Evolutionary conservation across 805 yeast species (phyloP).

Genomic region (Ogataea henricii): DNA sequence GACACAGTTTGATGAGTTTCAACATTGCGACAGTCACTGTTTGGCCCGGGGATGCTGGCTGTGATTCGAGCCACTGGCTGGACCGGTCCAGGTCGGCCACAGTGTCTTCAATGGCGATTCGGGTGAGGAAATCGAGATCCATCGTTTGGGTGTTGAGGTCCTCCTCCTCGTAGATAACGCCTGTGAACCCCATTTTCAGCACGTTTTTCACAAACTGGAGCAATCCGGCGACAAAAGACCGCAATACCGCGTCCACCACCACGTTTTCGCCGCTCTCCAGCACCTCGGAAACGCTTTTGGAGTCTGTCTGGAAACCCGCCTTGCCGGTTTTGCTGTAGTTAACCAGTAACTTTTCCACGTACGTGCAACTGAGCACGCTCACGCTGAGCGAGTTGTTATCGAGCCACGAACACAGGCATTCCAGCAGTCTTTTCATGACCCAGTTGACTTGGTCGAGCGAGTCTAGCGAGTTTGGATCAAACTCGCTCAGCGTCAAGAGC

Average conservation of each 20-base stretch:
- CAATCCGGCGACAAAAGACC: conserved; percentile 53
- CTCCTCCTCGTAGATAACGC: conserved; percentile 74
- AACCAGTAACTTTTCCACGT: conserved; percentile 41
- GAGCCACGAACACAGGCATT: conserved; percentile 70
- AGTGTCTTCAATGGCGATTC: conserved; percentile 20
- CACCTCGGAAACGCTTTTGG: background rate
- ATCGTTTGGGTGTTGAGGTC: conserved; percentile 67
- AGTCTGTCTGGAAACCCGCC: background rate
- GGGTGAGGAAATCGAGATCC: conserved; percentile 47
- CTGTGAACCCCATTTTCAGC: conserved; percentile 48
- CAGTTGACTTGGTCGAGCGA: conserved; percentile 44
- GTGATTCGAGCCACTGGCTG: conserved; percentile 34
- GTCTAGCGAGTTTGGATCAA: conserved; percentile 45
- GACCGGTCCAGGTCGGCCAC: conserved; percentile 35
- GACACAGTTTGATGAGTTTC: conserved; percentile 6
- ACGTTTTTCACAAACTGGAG: conserved; percentile 54
- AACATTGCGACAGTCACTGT: conserved; percentile 23
- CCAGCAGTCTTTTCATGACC: conserved; percentile 54
- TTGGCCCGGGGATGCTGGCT: conserved; percentile 15
- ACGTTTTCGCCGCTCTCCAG: conserved; percentile 23
- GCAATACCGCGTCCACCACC: conserved; percentile 52
- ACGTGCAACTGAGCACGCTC: conserved; percentile 73
- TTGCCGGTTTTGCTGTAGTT: conserved; percentile 16
- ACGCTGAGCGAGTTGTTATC: conserved; percentile 73
- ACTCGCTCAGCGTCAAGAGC: conserved; percentile 48